Evolutionary conservation across 768 basidiomycete genomes (phyloP).

Genomic region (Gautieria morchelliformis): DNA sequence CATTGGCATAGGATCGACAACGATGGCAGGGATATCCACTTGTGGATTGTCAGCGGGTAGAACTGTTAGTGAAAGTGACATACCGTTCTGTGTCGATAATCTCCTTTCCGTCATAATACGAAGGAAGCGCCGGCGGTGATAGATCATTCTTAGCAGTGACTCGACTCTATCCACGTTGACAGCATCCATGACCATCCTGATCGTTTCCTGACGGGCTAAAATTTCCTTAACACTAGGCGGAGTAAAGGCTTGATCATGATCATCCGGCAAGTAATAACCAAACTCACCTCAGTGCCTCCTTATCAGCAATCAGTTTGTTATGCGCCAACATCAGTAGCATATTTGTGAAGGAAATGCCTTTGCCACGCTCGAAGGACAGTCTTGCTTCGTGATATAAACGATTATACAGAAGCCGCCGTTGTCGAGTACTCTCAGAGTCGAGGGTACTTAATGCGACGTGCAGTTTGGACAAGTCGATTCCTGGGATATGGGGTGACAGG

Average conservation of each 20-base stretch:
- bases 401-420: slow-evolving; percentile 60
- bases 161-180: slow-evolving; percentile 80
- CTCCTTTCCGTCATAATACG: slow-evolving; percentile 35
- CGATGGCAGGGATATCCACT: slow-evolving; percentile 59
- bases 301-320: slow-evolving; percentile 85
- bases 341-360: slow-evolving; percentile 83
- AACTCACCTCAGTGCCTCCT: slow-evolving; percentile 78
- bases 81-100: slow-evolving; percentile 23
- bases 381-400: slow-evolving; percentile 82
- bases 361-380: slow-evolving; percentile 57
- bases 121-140: slow-evolving; percentile 60
- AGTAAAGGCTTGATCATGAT: background rate
- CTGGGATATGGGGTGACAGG: slow-evolving; percentile 29
- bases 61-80: background rate
- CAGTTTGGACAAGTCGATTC: slow-evolving; percentile 57
- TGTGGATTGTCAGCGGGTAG: background rate
- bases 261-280: background rate
- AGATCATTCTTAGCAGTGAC: slow-evolving; percentile 69
- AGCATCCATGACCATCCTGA: slow-evolving; percentile 70
- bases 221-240: slow-evolving; percentile 72
- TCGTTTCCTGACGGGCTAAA: slow-evolving; percentile 63
- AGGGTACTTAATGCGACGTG: slow-evolving; percentile 49
- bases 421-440: slow-evolving; percentile 53
- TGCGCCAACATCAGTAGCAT: slow-evolving; percentile 86
- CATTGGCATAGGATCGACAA: slow-evolving; percentile 46